Evolutionary conservation across 2,329 filamentous ascomycete genomes (phyloP).

Genomic region (Sporothrix luriei): DNA sequence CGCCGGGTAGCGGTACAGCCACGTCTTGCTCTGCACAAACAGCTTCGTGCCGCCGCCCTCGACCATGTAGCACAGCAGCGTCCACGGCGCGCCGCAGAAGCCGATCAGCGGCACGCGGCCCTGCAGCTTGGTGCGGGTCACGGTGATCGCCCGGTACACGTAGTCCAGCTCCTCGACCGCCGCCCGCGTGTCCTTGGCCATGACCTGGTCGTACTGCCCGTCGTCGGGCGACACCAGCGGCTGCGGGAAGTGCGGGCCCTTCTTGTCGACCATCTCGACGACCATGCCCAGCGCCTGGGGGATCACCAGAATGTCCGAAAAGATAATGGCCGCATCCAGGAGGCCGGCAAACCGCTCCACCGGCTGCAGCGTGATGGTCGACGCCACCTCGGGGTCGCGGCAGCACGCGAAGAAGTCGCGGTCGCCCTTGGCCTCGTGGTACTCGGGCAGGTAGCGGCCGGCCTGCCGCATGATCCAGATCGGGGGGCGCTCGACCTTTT

Average conservation of each 20-base stretch:
- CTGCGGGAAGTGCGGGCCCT: slow-evolving; percentile 90
- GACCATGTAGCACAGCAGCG: slow-evolving; percentile 97
- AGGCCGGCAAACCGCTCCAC: slow-evolving; percentile 89
- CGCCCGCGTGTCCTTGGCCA: slow-evolving; percentile 76
- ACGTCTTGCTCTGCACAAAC: slow-evolving; percentile 92
- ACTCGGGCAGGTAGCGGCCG: slow-evolving; percentile 95
- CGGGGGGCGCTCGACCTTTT: slow-evolving; percentile 88
- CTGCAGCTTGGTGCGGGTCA: slow-evolving; percentile 83
- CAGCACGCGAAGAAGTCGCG: slow-evolving; percentile 98
- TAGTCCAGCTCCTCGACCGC: slow-evolving; percentile 80
- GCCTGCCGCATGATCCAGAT: slow-evolving; percentile 99
- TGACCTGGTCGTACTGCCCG: slow-evolving; percentile 76
- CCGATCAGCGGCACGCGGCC: slow-evolving; percentile 91
- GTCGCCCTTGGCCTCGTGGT: slow-evolving; percentile 88
- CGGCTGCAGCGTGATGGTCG: slow-evolving; percentile 89
- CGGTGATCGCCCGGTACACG: slow-evolving; percentile 91
- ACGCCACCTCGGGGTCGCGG: slow-evolving; percentile 87
- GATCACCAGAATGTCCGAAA: slow-evolving; percentile 96
- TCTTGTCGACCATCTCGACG: slow-evolving; percentile 98
- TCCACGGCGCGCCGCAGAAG: slow-evolving; percentile 97
- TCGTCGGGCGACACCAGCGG: slow-evolving; percentile 80
- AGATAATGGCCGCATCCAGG: slow-evolving; percentile 96
- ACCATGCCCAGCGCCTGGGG: slow-evolving; percentile 97
- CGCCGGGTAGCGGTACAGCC: slow-evolving; percentile 87
- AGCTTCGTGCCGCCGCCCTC: slow-evolving; percentile 95